Conservation (phyloP, 2,329 filamentous ascomycete genomes). For the Claviceps maximensis region DNA sequence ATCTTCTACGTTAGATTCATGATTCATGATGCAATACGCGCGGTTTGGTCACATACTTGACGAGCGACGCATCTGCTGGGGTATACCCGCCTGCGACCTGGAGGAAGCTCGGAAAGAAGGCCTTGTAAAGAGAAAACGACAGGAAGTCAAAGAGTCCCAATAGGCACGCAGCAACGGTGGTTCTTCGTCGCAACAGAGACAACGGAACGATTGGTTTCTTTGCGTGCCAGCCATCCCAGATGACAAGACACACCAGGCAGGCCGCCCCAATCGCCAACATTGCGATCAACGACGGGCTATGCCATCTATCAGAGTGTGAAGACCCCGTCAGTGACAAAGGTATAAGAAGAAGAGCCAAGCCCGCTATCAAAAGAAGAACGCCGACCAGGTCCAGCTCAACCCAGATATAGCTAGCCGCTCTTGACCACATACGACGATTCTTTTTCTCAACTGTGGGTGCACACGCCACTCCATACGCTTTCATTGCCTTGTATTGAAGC, state of each 20-base stretch:
- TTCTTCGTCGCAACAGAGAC: conserved; percentile 22
- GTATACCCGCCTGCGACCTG: conserved; percentile 24
- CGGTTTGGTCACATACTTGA: conserved; percentile 15
- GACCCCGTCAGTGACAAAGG: conserved; percentile 25
- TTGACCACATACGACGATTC: conserved; percentile 10
- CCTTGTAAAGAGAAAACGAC: conserved; percentile 23
- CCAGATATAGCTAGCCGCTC: conserved; percentile 13
- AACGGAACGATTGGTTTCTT: conserved; percentile 25
- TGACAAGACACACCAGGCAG: conserved; percentile 14
- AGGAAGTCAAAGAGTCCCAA: conserved; percentile 24
- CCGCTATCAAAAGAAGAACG: conserved; percentile 17
- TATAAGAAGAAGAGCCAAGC: conserved; percentile 21
- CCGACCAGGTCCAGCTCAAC: conserved; percentile 22
- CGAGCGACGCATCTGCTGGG: conserved; percentile 23
- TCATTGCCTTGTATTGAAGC: conserved; percentile 17
- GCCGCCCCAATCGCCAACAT: conserved; percentile 20
- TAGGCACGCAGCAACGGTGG: conserved; percentile 23
- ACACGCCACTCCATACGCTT: conserved; percentile 7
- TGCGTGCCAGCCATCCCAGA: conserved; percentile 25
- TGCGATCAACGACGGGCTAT: conserved; percentile 21
- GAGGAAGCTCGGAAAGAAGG: conserved; percentile 28
- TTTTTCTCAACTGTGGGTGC: conserved; percentile 1
- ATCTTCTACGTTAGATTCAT: not conserved
- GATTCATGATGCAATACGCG: not conserved
- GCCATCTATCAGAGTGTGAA: conserved; percentile 19